Evolutionary conservation across 2,329 filamentous ascomycete genomes (phyloP).

Genomic region (Cytospora piceicola): DNA sequence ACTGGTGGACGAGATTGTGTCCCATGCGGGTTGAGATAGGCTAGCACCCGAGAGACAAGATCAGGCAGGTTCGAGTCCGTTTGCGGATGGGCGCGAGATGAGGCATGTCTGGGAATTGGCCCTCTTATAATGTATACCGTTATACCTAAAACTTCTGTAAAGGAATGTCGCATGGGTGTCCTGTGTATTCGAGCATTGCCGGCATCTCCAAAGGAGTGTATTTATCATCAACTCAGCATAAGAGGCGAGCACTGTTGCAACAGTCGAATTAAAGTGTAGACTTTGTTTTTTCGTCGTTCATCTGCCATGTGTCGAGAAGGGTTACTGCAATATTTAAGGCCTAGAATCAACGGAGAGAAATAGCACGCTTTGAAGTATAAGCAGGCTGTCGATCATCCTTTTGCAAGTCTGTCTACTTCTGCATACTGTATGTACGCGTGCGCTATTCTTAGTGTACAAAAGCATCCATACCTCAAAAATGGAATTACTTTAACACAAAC

Average conservation of each 20-base stretch:
- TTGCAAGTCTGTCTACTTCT: slow-evolving; percentile 1
- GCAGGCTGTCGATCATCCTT: background rate
- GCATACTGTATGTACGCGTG: background rate
- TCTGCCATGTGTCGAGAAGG: background rate
- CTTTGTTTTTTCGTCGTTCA: background rate
- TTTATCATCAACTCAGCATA: background rate
- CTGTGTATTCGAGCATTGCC: background rate
- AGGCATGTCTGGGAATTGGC: background rate
- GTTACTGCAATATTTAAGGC: no score
- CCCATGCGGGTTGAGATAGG: slow-evolving; percentile 73
- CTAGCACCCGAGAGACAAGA: background rate
- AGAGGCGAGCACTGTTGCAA: background rate
- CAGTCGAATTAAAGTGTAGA: background rate
- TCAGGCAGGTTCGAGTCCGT: background rate
- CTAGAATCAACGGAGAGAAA: background rate
- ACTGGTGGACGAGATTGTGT: slow-evolving; percentile 90
- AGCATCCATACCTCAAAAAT: background rate
- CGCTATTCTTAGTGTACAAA: background rate
- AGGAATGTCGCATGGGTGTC: background rate
- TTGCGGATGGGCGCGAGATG: background rate
- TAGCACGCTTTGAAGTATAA: background rate
- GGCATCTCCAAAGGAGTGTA: background rate
- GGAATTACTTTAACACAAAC: background rate
- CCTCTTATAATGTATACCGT: background rate
- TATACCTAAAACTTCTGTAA: background rate